Conservation (phyloP, 192 early-diverging fungal species). For the Backusella psychrophila region DNA sequence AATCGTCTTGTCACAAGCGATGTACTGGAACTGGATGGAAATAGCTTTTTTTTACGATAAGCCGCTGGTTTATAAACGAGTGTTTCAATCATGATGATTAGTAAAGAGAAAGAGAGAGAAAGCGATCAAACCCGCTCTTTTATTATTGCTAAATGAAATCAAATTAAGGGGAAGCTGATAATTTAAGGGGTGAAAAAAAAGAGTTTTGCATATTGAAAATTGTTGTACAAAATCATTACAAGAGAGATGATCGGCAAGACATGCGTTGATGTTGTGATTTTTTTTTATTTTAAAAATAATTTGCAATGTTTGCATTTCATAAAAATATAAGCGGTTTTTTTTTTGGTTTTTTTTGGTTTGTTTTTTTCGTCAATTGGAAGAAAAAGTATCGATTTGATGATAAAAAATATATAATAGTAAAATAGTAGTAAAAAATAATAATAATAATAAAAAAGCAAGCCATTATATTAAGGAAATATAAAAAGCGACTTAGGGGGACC, state of each 20-base stretch:
- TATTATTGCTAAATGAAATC: no score
- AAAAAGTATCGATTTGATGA: not conserved
- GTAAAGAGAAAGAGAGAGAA: not conserved
- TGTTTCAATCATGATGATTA: not conserved
- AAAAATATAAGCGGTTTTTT: not conserved
- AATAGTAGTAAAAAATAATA: no score
- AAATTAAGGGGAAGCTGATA: not conserved
- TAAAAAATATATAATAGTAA: no score
- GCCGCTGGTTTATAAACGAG: not conserved
- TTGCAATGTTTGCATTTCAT: no score
- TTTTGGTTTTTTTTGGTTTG: not conserved
- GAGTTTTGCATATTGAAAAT: not conserved
- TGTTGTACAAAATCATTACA: not conserved
- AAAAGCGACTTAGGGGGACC: conserved; percentile 1
- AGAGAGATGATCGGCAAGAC: not conserved
- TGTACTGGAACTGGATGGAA: not conserved
- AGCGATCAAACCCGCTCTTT: not conserved
- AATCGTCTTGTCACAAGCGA: not conserved
- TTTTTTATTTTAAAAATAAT: not conserved
- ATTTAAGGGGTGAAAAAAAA: not conserved
- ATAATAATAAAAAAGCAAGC: not conserved
- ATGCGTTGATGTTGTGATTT: not conserved
- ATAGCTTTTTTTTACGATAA: not conserved
- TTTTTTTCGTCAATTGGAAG: not conserved
- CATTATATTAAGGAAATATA: not conserved